Conservation (phyloP, 1,284 basidiomycete genomes). For the Apiotrichum sp. region DNA sequence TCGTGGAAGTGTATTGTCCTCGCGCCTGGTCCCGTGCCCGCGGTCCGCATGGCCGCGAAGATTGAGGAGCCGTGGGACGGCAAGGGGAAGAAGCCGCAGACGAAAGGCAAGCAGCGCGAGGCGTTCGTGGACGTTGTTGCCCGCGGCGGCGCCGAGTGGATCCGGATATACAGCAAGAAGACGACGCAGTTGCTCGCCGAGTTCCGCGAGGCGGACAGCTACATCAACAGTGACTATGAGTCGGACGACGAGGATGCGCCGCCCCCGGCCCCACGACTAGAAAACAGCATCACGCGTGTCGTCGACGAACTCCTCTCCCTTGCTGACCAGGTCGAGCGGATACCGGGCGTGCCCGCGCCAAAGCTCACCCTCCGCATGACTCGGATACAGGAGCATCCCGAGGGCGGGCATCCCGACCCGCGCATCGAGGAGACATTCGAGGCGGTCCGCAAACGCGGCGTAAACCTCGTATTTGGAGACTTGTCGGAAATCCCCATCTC, state of each 20-base stretch:
- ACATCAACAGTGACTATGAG: conserved; percentile 51
- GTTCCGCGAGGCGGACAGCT: conserved; percentile 73
- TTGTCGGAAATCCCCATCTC: conserved; percentile 27
- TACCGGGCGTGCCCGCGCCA: conserved; percentile 29
- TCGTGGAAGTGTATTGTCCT: conserved; percentile 66
- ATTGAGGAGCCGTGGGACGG: conserved; percentile 2
- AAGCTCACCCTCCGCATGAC: conserved; percentile 61
- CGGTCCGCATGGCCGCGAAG: conserved; percentile 45
- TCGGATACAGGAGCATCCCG: conserved; percentile 53
- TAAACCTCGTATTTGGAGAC: conserved; percentile 65
- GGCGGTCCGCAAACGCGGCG: conserved; percentile 19
- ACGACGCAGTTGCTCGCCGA: conserved; percentile 67
- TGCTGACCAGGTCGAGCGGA: conserved; percentile 9
- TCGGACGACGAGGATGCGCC: conserved; percentile 31
- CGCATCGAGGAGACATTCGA: conserved; percentile 60
- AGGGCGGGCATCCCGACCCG: conserved; percentile 45
- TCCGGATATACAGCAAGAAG: conserved; percentile 67
- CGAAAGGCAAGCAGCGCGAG: conserved; percentile 36
- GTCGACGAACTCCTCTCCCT: conserved; percentile 50
- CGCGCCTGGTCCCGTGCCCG: conserved; percentile 55
- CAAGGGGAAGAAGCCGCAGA: conserved; percentile 4
- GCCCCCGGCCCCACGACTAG: not conserved
- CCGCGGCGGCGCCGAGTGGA: conserved; percentile 65
- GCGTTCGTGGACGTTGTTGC: conserved; percentile 65
- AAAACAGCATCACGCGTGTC: conserved; percentile 21